Evolutionary conservation across 1,284 basidiomycete genomes (phyloP).

Genomic region (Cryptococcus sp.): DNA sequence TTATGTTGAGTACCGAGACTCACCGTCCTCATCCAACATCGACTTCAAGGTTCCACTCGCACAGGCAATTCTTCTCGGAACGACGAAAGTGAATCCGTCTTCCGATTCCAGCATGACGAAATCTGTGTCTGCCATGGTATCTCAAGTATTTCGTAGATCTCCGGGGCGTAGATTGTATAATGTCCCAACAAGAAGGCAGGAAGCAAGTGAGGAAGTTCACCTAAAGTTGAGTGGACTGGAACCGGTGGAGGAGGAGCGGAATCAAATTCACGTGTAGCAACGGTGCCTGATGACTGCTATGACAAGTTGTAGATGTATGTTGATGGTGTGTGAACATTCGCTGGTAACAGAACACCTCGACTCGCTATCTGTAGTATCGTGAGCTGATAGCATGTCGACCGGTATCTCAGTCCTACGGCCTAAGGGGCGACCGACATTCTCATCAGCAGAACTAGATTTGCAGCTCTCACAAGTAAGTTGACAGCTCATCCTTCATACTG

Average conservation of each 20-base stretch:
- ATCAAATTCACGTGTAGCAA: too few species aligned
- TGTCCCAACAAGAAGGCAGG: too few species aligned
- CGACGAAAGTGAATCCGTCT: slow-evolving; percentile 45
- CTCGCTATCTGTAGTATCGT: too few species aligned
- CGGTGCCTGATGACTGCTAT: too few species aligned
- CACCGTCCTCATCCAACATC: slow-evolving; percentile 46
- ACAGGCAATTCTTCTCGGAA: slow-evolving; percentile 39
- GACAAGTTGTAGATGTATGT: too few species aligned
- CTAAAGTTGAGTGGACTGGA: too few species aligned
- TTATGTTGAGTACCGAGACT: slow-evolving; percentile 9
- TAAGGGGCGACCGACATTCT: slow-evolving; percentile 40
- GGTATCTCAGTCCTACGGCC: too few species aligned
- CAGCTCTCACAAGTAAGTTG: slow-evolving; percentile 44
- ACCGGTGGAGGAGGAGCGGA: too few species aligned
- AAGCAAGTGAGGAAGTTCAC: neutral
- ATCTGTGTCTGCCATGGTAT: slow-evolving; percentile 27
- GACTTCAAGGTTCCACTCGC: slow-evolving; percentile 45
- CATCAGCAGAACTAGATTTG: slow-evolving; percentile 45
- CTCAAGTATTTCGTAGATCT: neutral
- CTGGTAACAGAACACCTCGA: too few species aligned
- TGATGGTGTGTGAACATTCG: too few species aligned
- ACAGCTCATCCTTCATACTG: neutral
- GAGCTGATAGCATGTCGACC: too few species aligned
- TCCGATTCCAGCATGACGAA: slow-evolving; percentile 43
- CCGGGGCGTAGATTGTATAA: neutral